Evolutionary conservation across 2,329 filamentous ascomycete species (phyloP), one percentile per base, ranked within the genome.

Genomic region (Aureobasidium zeae): DNA sequence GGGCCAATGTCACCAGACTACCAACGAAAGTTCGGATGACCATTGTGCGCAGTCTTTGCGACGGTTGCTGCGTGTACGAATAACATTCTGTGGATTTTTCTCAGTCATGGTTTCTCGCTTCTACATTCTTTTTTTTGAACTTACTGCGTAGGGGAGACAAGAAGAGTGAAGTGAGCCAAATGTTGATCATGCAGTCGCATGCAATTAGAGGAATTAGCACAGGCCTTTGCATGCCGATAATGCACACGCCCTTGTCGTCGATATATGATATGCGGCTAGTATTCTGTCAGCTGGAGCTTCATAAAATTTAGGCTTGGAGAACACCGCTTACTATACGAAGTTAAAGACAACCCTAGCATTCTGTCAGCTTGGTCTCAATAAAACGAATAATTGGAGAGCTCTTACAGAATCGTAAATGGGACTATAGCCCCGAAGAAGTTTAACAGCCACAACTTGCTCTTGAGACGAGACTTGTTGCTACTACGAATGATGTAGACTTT

Each of bases 401-500:
- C 37, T 31, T 75, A 44, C 43, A 37, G 16, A 45, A n/a, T n/a
- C n/a, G n/a, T n/a, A n/a, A n/a, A n/a, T n/a, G n/a, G n/a, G n/a
- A n/a, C n/a, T n/a, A n/a, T 37, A n/a, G 39, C 34, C 17, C 72
- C 73, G 31, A 76, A 69, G 6, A 72, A 72, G 57, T 81, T 81
- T 61, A 79, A 74, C 0, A 76, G 52, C 53, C 78, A 81, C 2
- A 81, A 58, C 49, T 68, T 73, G 11, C 76, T 76, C 48, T 70
- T 68, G 15, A 73, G 51, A n/a, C 77, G 67, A 5, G 63, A 59
- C 39, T 69, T 72, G n/a, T 63, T 59, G 10, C 65, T 67, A 20
- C 71, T 70, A 37, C 74, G 69, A 41, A 81, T 73, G 35, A 80
- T 76, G 51, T 76, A 72, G 70, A 73, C 76, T 59, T 77, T 77